Evolutionary conservation across 768 basidiomycete genomes (phyloP), one percentile per base, ranked within the genome.

Genomic region (Lactarius sp.): DNA sequence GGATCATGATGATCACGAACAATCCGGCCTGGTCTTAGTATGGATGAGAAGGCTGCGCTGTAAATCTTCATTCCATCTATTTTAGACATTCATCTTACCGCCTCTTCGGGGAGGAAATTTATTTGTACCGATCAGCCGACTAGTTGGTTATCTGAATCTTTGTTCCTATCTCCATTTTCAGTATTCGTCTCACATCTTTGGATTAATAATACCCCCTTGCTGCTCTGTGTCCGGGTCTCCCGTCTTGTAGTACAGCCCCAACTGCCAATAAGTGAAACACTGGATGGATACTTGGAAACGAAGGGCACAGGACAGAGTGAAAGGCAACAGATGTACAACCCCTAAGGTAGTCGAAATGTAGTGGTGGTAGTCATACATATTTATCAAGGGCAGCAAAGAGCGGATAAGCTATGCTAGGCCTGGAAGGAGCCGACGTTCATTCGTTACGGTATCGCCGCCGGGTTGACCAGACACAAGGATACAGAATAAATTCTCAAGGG

Each of bases 131-230:
- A 63, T 53, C 57, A 31, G 27, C 16, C 2, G 46, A 46, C 52
- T 54, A 47, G 37, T 36, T 53, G 20, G 18, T 55, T 20, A 37
- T 61, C 9, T 31, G 36, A 39, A 53, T 47, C 27, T 42, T 57
- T 62, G 10, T 41, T 12, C 16, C 41, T 16, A 31, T 56, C 31
- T 42, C 49, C 16, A 18, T 44, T 52, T 34, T 37, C 34, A 37
- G 4, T 31, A 18, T 36, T 56, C 9, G 49, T 22, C 42, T 39
- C 56, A 39, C 49, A 57, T 57, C 16, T 53, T 53, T 22, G 41
- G 42, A 58, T 53, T 58, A 62, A 56, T 33, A 52, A 62, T 58
- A 62, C 62, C 50, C 56, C n/a, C 22, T 44, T 27, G 42, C 42
- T 47, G 34, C 44, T 62, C 18, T 16, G 22, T 52, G 18, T 18